Conservation (phyloP, 73 alveolate genomes). For the Diophrys sp. region DNA sequence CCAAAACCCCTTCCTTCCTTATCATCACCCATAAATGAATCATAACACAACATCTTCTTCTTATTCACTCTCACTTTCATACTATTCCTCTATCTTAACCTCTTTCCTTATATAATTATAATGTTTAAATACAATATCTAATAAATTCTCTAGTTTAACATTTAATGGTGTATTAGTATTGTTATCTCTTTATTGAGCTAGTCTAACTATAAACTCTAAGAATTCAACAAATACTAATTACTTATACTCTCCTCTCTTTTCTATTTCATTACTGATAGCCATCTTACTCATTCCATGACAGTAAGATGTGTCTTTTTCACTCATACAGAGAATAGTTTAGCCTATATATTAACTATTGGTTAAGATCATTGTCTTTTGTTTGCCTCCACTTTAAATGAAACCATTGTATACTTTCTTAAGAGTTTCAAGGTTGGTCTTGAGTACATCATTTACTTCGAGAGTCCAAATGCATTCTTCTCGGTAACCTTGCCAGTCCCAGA, state of each 20-base stretch:
- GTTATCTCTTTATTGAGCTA: conserved; percentile 42
- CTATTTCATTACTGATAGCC: conserved; percentile 34
- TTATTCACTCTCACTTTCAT: too few relatives aligned
- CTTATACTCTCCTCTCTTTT: conserved; percentile 26
- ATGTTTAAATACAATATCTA: too few relatives aligned
- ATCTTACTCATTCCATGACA: conserved; percentile 58
- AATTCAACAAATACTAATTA: conserved; percentile 39
- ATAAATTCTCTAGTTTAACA: too few relatives aligned
- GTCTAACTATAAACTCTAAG: conserved; percentile 40
- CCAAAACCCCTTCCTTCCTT: too few relatives aligned
- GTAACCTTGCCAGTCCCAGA: conserved; percentile 44
- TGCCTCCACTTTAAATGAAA: background rate
- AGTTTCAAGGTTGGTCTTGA: conserved; percentile 39
- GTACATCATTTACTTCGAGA: conserved; percentile 44
- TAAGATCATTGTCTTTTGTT: too few relatives aligned
- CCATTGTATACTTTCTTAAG: conserved; percentile 19
- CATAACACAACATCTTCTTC: too few relatives aligned
- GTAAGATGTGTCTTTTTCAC: conserved; percentile 51
- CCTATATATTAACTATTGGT: too few relatives aligned
- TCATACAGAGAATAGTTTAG: conserved; percentile 17
- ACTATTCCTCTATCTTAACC: too few relatives aligned
- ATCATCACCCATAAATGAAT: too few relatives aligned
- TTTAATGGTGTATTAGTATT: too few relatives aligned
- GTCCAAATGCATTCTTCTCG: conserved; percentile 57
- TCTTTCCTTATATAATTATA: too few relatives aligned